Base-by-base conservation (phyloP, 73 alveolate genomes). In the Stentor coeruleus region DNA sequence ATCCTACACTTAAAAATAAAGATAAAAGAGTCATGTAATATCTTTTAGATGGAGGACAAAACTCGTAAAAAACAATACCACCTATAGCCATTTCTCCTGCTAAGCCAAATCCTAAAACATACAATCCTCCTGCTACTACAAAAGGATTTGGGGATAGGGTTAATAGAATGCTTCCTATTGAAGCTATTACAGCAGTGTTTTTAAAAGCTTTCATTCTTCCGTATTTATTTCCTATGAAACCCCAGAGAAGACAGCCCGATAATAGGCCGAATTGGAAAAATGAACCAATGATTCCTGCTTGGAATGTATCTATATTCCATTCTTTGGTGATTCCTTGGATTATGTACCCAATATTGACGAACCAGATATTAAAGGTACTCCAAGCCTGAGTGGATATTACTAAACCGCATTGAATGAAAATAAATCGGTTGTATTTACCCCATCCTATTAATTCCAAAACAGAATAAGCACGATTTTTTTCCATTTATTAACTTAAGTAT, bases 41-140 rank as follows among this genome's bases (percentile, higher is more conserved):
- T 20, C n/a, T 20, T 20, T 33, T 66, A 11, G n/a, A 28, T 20
- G 79, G n/a, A 66, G 79, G 79, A 40, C 79, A 66, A 66, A 66
- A 66, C 41, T 66, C 79, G n/a, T 33, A 20, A 66, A 66, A 66
- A 2, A 66, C 40, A n/a, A n/a, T n/a, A n/a, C n/a, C n/a, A 57
- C 28, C 28, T 20, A 57, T 57, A 1, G 28, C 73, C 73, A 57
- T 57, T 66, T 66, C 79, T 20, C 79, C 79, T 66, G 79, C 14
- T 33, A 20, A 20, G n/a, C 79, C 39, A 33, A 66, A 66, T 20
- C 79, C 79, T 0, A 2, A 33, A 66, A 31, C 42, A 66, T 28
- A 66, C 26, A 20, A 26, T 33, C n/a, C n/a, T 11, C n/a, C 41
- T 20, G 37, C n/a, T 11, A 66, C 33, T 11, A 66, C 39, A 33